Base-by-base conservation (phyloP, 345 rosid species). In the Citrus mangshanensis region DNA sequence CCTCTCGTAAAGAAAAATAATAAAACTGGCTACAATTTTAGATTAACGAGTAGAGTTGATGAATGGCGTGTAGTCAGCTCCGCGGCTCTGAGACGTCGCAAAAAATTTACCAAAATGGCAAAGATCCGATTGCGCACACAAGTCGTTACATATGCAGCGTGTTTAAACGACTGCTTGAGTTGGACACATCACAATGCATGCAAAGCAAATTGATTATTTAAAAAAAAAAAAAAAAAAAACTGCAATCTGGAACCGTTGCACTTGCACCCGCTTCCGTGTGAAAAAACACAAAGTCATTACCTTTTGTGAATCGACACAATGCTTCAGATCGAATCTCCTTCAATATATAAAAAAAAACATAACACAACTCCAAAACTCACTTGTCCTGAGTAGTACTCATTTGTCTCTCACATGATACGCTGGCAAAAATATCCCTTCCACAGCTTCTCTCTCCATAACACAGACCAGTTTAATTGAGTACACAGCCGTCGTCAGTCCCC, bases 181-280 rank as follows among this genome's bases (percentile, higher is more conserved):
- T 1, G 51, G 51, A 12, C 18, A 13, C 51, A 13, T 46, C 4
- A 13, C 51, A 13, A 13, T 46, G 42, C 72, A 40, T 68, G 72
- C 30, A 9, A 38, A 38, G 9, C 72, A 22, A 38, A 67, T 24
- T 42, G 1, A 42, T 69, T 70, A 16, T 27, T 51, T 24, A 8
- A 30, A 70, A 70, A 46, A 46, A 30, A 46, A 28, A 30, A 46
- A 28, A 28, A 28, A 32, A 32, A 32, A 32, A 32, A 34, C 18
- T 13, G 51, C 18, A 46, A 46, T 46, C 54, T 1, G 6, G 22
- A 73, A 73, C 32, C 66, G 76, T 54, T 46, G 51, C 51, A 12
- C 51, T 73, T n/a, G 76, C 66, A 59, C 76, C 73, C 63, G 72
- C 76, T 18, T 46, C 51, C 51, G 66, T n/a, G 56, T 14, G 14